A percentile compares a stretch with the other conserved stretches of the same genome.
These are phyloP conservation scores for Podospora pseudopauciseta DNA, from an alignment of 495 filamentous ascomycete species.

Conservation along the genomic window DNA sequence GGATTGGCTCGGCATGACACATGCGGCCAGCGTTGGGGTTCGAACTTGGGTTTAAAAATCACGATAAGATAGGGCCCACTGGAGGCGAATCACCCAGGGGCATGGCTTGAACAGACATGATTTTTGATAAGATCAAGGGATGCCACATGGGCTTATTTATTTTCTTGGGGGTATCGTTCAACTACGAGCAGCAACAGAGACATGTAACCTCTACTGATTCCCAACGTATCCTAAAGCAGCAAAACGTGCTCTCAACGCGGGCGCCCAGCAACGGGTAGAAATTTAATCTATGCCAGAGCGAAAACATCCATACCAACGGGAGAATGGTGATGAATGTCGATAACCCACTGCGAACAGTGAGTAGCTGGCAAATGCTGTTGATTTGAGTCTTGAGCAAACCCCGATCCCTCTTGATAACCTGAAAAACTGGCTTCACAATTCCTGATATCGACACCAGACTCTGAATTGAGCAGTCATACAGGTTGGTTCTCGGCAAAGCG, in stretches of 20 bases:
- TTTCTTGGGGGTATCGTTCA: neutral
- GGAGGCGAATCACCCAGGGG: neutral
- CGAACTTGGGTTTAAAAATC: slow-evolving; percentile 10
- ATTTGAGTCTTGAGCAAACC: slow-evolving; percentile 12
- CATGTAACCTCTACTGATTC: slow-evolving; percentile 42
- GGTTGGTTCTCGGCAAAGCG: too few species aligned
- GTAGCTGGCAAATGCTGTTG: slow-evolving; percentile 30
- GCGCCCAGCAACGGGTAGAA: slow-evolving; percentile 37
- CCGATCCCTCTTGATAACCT: neutral
- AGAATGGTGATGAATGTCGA: slow-evolving; percentile 30
- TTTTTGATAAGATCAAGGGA: neutral
- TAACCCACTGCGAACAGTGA: slow-evolving; percentile 29
- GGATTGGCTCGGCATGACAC: slow-evolving; percentile 10
- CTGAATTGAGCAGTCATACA: neutral
- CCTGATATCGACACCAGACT: neutral
- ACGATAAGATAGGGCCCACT: slow-evolving; percentile 9
- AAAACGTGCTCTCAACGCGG: slow-evolving; percentile 35
- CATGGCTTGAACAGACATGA: neutral
- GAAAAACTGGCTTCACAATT: neutral
- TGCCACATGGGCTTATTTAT: neutral
- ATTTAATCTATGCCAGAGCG: slow-evolving; percentile 37
- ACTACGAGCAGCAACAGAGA: neutral
- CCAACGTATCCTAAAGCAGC: slow-evolving; percentile 29
- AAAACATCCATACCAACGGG: slow-evolving; percentile 35
- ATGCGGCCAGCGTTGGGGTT: neutral